A percentile compares a stretch with the other conserved stretches of the same genome.
These are phyloP conservation scores for Austroboletus sp. DNA, from an alignment of 1,284 basidiomycete genomes.

Conservation along the genomic window DNA sequence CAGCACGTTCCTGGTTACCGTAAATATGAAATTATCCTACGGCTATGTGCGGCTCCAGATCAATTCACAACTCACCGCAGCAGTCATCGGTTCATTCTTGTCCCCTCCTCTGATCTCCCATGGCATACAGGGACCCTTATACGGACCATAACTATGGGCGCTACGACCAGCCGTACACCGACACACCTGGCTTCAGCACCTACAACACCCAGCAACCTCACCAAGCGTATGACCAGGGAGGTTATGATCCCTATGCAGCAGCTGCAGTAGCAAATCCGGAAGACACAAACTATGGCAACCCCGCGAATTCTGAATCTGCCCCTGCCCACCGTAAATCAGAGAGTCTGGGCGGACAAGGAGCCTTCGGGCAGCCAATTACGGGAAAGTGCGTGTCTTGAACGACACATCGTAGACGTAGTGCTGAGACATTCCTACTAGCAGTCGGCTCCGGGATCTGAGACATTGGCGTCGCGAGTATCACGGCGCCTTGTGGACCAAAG, in stretches of 20 bases:
- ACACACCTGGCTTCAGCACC: slow-evolving; percentile 43
- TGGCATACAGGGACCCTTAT: slow-evolving; percentile 52
- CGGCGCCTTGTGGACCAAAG: slow-evolving; percentile 60
- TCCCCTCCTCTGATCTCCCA: slow-evolving; percentile 10
- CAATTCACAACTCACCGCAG: slow-evolving; percentile 15
- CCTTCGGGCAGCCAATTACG: slow-evolving; percentile 31
- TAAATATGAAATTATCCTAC: background rate
- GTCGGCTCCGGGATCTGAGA: slow-evolving; percentile 37
- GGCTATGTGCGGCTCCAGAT: background rate
- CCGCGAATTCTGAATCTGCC: slow-evolving; percentile 20
- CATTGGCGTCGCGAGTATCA: slow-evolving; percentile 53
- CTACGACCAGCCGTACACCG: slow-evolving; percentile 35
- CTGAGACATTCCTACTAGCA: slow-evolving; percentile 18
- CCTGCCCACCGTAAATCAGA: slow-evolving; percentile 19
- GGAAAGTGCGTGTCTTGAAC: slow-evolving; percentile 28
- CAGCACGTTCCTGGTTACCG: too few species aligned
- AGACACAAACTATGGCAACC: slow-evolving; percentile 32
- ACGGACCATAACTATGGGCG: slow-evolving; percentile 33
- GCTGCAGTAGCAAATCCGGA: slow-evolving; percentile 41
- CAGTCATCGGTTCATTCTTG: slow-evolving; percentile 5
- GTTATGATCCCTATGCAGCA: slow-evolving; percentile 36
- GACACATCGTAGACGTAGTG: background rate
- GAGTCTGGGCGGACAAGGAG: slow-evolving; percentile 37
- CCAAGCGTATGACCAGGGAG: slow-evolving; percentile 44
- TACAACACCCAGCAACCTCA: slow-evolving; percentile 45